phyloP scores from a whole-genome alignment of 768 basidiomycete species.

The Rhodotorula taiwanensis region DNA sequence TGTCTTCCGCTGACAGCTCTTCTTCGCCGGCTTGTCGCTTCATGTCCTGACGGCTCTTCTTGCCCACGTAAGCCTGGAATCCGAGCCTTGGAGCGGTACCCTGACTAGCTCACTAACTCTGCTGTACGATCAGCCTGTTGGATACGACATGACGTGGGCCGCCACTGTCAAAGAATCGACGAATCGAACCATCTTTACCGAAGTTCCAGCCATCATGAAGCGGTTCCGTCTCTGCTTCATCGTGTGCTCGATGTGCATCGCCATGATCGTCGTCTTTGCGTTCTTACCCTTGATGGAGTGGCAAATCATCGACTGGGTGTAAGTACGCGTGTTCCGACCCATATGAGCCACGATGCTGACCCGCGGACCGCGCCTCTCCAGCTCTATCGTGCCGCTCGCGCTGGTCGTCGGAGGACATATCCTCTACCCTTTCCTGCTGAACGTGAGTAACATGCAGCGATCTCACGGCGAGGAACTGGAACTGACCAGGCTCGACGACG shows the following conservation, averaged over 20 bases:
- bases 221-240: conserved; percentile 59
- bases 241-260: conserved; percentile 52
- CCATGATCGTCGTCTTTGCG: conserved; percentile 52
- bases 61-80: conserved; percentile 50
- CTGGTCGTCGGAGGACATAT: conserved; percentile 17
- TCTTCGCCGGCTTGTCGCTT: background rate
- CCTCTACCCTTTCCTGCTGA: conserved; percentile 19
- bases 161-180: conserved; percentile 80
- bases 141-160: conserved; percentile 59
- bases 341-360: background rate
- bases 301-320: conserved; percentile 9
- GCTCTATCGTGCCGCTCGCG: conserved; percentile 17
- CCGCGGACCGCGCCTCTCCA: background rate
- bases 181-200: conserved; percentile 81
- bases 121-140: conserved; percentile 59
- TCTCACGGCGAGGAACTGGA: rapidly evolving
- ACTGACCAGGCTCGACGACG: background rate
- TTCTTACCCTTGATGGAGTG: conserved; percentile 17
- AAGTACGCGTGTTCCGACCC: background rate
- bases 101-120: conserved; percentile 54
- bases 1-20: background rate
- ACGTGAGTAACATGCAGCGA: background rate
- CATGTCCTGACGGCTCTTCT: background rate
- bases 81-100: conserved; percentile 65
- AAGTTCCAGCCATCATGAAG: conserved; percentile 73